Evolutionary conservation across 208 protist species (phyloP), one percentile per base, ranked within the genome.

Genomic region (Trypanosoma vivax): DNA sequence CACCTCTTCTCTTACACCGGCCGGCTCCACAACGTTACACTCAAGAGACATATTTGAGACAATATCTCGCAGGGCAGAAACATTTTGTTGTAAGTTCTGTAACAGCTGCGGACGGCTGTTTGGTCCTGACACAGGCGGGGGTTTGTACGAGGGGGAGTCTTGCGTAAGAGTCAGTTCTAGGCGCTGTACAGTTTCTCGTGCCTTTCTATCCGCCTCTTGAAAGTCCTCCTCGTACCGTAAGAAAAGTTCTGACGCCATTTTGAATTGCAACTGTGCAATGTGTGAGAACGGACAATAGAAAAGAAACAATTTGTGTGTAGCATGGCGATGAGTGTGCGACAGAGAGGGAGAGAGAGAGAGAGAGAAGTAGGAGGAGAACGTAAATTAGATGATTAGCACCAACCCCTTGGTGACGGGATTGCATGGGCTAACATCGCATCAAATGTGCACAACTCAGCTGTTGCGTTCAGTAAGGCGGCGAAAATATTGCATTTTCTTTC

Each of bases 1-100:
- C 16, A 60, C 59, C 10, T 56, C 65, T 2, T 50, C 54, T 18
- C 54, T 50, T 25, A 65, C 60, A 21, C 28, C 48, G 0, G 59
- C 41, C 2, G 29, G 3, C 14, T 28, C 54, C 1, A 83, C 37
- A 34, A 84, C 80, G 19, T 68, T 72, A 43, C 70, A 55, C 47
- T 92, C 84, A 30, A 83, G 83, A 19, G 37, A 65, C 84, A 92
- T 92, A 41, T 69, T 82, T 9, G 67, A 87, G 9, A 92, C 21
- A 24, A 85, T 27, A 23, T 87, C 75, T 31, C 79, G 76, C 5
- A 76, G 43, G 46, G 81, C 69, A 0, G 67, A 55, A 13, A 79
- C 30, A 18, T 53, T 39, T 40, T 88, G 75, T 62, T 79, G 69
- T 7, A 75, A 25, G 38, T 29, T 25, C 19, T 57, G 34, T 5